Conservation (phyloP, 1,284 basidiomycete species). For the Papiliotrema laurentii region DNA sequence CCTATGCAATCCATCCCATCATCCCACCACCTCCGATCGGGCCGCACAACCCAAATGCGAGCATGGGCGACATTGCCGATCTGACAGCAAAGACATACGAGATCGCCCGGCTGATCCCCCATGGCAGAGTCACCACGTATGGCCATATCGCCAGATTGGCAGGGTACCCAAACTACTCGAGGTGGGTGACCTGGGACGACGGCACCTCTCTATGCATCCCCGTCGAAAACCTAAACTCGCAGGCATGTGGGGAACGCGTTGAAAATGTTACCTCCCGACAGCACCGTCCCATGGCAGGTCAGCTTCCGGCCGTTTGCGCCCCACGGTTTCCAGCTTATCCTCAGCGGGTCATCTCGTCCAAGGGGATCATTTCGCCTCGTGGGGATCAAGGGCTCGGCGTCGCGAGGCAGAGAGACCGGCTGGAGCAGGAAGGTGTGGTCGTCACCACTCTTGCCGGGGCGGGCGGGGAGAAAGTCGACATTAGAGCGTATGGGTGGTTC, state of each 20-base stretch:
- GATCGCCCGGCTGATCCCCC: conserved; percentile 35
- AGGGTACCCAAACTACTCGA: conserved; percentile 73
- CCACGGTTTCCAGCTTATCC: not conserved
- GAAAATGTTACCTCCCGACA: conserved; percentile 28
- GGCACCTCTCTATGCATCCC: not conserved
- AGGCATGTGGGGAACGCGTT: conserved; percentile 69
- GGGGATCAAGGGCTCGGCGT: conserved; percentile 69
- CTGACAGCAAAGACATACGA: conserved; percentile 43
- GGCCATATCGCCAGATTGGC: conserved; percentile 75
- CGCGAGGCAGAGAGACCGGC: conserved; percentile 59
- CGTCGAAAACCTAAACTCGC: not conserved
- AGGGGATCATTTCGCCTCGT: conserved; percentile 64
- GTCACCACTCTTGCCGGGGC: conserved; percentile 50
- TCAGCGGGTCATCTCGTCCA: conserved; percentile 43
- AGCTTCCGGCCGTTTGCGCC: conserved; percentile 33
- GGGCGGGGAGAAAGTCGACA: conserved; percentile 54
- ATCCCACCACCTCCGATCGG: not conserved
- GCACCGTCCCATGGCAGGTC: conserved; percentile 54
- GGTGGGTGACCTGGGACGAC: too few species aligned
- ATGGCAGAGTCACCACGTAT: conserved; percentile 41
- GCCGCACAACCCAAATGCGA: not conserved
- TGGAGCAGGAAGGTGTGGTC: conserved; percentile 67
- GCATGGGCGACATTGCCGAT: conserved; percentile 37
- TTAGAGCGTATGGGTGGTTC: conserved; percentile 60
- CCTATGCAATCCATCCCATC: not conserved